Evolutionary conservation across 2,329 filamentous ascomycete genomes (phyloP), one percentile per base, ranked within the genome.

Genomic region (Claviceps sp.): DNA sequence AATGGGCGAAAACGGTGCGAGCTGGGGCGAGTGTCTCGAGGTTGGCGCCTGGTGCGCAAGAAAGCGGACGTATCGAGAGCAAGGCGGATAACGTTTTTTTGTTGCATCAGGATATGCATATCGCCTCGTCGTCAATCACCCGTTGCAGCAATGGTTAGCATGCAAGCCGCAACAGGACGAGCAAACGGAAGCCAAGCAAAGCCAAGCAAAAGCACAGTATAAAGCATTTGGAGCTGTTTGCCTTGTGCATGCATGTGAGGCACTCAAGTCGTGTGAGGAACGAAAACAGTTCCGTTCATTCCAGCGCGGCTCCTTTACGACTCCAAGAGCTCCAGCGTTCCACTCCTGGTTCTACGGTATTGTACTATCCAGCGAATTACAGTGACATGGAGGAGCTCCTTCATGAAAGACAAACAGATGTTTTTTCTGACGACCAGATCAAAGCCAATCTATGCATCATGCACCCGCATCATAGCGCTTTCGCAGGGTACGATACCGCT

Each of bases 31-130:
- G 67, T 95, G 88, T 67, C 70, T 96, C 20, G 88, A 81, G 61
- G 81, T 89, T 57, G 87, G 91, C 40, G 93, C 89, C 66, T 96
- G 90, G 73, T 93, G 84, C 66, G 94, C 83, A 55, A 88, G 84
- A 68, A 97, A 95, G 76, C 62, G 57, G 50, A 44, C 26, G n/a
- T 18, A 18, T 18, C 13, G 41, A 41, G 22, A 18, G 7, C 20
- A 43, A 38, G 50, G 40, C 34, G 41, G 13, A 37, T 34, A n/a
- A 46, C 9, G 45, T 14, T 14, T 30, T 18, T 18, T 42, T 52
- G 26, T 26, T 24, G 16, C 11, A 20, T 14, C 22, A 5, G 8
- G 20, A 48, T 8, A 26, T 8, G 22, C 16, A 11, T 30, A 38
- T 20, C 16, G 24, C 47, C 30, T 8, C 20, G 37, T 20, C 16